Evolutionary conservation across 352 stramenopile species (phyloP), one percentile per base, ranked within the genome.

Genomic region (Proteromonas lacertae): DNA sequence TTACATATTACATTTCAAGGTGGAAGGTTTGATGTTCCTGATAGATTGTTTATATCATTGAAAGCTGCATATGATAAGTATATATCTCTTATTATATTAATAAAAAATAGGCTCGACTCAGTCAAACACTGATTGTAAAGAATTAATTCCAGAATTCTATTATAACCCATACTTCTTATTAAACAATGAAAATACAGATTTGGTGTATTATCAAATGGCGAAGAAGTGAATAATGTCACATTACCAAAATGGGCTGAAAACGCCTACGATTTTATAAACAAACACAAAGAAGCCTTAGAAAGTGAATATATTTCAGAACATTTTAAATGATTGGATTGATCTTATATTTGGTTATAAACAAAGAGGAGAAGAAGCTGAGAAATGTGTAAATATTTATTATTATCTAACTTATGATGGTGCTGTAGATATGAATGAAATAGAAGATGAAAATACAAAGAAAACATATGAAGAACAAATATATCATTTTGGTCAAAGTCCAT

Each of bases 351-450:
- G n/a, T n/a, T n/a, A n/a, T n/a, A n/a, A n/a, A n/a, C n/a, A n/a
- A n/a, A n/a, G n/a, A n/a, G 89, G 64, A 26, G 7, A 72, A 37
- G 65, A 81, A 28, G 83, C 84, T 20, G 66, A 92, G 9, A 59
- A 73, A 17, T 65, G 80, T 2, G 67, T 78, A 33, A 97, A 99
- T 46, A 71, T 90, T 6, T 99, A 95, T 55, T 92, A 93, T 38
- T 79, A 97, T 46, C 62, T 99, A 12, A 96, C 83, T 2, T 99
- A 99, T 51, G 82, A 95, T 58, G 81, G 81, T 24, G 74, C 82
- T 34, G 74, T 53, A 10, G 79, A 98, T 48, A 47, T 96, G 30
- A 76, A 95, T 31, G 54, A 53, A 14, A 77, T 97, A 25, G 64
- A 61, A 0, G 72, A 92, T 43, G 63, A 62, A 9, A 62, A 52